These are phyloP conservation scores for Aureobasidium zeae DNA, from an alignment of 2,329 filamentous ascomycete species.

Conservation along the genomic window DNA sequence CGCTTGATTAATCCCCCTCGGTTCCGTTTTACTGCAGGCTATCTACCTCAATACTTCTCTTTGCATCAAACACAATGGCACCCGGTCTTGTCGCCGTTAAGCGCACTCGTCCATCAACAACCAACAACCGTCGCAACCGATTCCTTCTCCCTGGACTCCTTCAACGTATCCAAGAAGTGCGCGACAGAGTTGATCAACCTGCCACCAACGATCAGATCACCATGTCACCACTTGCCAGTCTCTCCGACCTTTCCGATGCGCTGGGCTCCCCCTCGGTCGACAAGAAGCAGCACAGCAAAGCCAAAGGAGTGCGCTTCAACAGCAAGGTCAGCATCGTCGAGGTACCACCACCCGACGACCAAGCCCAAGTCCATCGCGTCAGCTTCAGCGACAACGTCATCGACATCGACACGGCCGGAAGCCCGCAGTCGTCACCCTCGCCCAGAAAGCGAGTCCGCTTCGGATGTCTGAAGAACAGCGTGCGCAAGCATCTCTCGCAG, in stretches of 20 bases:
- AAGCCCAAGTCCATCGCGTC: neutral
- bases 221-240: slow-evolving; percentile 4
- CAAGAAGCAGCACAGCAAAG: neutral
- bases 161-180: slow-evolving; percentile 1
- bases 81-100: slow-evolving; percentile 1
- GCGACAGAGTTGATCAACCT: neutral
- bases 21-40: slow-evolving; percentile 4
- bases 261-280: neutral
- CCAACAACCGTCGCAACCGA: neutral
- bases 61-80: slow-evolving; percentile 7
- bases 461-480: slow-evolving; percentile 7
- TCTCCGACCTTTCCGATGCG: slow-evolving; percentile 3
- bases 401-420: slow-evolving; percentile 10
- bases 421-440: neutral
- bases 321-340: slow-evolving; percentile 9
- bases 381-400: slow-evolving; percentile 12
- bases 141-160: slow-evolving; percentile 6
- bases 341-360: slow-evolving; percentile 1
- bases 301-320: slow-evolving; percentile 11
- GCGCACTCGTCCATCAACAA: slow-evolving; percentile 1
- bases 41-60: neutral
- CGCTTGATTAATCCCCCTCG: too few species aligned
- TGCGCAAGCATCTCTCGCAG: slow-evolving; percentile 5
- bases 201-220: slow-evolving; percentile 1
- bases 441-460: slow-evolving; percentile 12